phyloP scores from a whole-genome alignment of 441 rosid species.

The Populus trichocarpa region DNA sequence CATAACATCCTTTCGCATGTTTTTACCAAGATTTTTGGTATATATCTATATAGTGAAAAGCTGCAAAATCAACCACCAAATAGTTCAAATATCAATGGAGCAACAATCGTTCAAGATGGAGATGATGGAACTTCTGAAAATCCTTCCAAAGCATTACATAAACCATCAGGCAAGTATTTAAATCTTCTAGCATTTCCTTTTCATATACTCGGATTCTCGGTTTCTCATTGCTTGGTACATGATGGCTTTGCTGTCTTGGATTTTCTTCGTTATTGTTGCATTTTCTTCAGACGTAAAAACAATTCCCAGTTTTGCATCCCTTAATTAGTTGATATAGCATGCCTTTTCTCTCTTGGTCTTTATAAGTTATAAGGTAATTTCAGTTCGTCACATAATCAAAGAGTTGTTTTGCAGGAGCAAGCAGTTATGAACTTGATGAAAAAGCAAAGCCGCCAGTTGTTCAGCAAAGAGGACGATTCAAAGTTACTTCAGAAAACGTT shows the following conservation, averaged over 20 bases:
- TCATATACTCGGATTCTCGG: neutral
- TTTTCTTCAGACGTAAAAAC: neutral
- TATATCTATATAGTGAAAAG: conserved; percentile 44
- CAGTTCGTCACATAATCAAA: conserved; percentile 19
- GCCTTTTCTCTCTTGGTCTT: neutral
- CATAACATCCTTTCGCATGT: neutral
- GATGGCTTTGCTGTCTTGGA: neutral
- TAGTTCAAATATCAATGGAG: neutral
- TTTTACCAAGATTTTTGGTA: conserved; percentile 10
- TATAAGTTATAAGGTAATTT: conserved; percentile 9
- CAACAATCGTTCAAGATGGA: conserved; percentile 29
- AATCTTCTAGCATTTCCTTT: neutral
- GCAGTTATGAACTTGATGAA: conserved; percentile 68
- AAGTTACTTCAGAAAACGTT: conserved; percentile 95
- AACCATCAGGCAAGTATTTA: conserved; percentile 51
- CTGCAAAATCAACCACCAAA: conserved; percentile 39
- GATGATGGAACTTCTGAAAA: conserved; percentile 54
- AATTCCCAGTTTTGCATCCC: neutral
- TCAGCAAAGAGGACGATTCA: conserved; percentile 95
- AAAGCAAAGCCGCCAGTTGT: conserved; percentile 78
- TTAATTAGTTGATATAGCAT: neutral
- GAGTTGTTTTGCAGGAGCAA: conserved; percentile 36
- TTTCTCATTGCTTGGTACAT: neutral
- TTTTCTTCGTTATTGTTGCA: neutral
- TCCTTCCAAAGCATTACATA: conserved; percentile 43